phyloP scores from a whole-genome alignment of 2,329 filamentous ascomycete genomes.

The Bipolaris gigantea region DNA sequence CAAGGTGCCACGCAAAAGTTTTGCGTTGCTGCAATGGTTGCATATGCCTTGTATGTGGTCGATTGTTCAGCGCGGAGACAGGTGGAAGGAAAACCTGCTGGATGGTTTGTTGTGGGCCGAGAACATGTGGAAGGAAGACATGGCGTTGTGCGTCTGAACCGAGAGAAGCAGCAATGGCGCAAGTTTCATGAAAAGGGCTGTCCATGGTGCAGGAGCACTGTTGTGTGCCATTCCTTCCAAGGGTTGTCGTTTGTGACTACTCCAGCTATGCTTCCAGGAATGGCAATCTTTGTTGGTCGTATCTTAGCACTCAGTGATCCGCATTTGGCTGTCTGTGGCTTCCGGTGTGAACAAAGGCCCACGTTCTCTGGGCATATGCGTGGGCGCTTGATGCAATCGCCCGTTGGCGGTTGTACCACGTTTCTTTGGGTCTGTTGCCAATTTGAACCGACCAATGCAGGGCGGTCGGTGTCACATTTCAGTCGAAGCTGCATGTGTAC shows the following conservation, averaged over 20 bases:
- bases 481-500: neutral
- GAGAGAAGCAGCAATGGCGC: neutral
- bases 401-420: neutral
- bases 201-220: neutral
- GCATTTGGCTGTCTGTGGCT: neutral
- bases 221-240: neutral
- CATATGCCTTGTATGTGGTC: constrained; percentile 3
- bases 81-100: neutral
- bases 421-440: neutral
- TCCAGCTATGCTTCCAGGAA: neutral
- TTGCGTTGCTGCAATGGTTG: neutral
- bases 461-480: neutral
- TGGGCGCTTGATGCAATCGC: neutral
- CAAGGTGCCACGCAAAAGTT: neutral
- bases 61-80: constrained; percentile 1
- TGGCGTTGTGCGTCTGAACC: neutral
- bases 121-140: neutral
- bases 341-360: neutral
- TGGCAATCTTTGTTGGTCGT: neutral
- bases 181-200: neutral
- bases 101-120: constrained; percentile 10
- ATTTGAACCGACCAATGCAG: neutral
- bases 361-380: neutral
- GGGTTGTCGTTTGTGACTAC: neutral
- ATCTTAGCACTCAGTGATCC: neutral